Conservation (phyloP, 148 eudicot species). For the Rhododendron ferrugineum region DNA sequence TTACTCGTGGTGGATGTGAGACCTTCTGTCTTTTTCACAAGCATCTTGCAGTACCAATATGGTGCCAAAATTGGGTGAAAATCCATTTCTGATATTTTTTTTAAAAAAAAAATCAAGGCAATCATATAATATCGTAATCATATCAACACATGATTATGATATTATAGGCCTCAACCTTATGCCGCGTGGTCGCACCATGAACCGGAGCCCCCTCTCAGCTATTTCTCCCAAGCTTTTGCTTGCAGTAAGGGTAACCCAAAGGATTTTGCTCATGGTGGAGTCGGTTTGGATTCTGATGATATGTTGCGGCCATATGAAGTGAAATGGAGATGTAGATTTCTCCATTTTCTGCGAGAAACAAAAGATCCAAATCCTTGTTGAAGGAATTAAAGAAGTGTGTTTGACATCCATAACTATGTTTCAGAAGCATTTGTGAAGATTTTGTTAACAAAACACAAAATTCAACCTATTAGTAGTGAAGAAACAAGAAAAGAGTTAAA, state of each 20-base stretch:
- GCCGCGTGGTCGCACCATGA: background rate
- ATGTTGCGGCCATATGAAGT: background rate
- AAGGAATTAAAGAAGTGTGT: background rate
- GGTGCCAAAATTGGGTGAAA: background rate
- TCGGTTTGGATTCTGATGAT: background rate
- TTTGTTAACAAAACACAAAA: background rate
- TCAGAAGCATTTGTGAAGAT: background rate
- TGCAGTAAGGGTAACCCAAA: background rate
- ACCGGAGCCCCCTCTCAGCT: background rate
- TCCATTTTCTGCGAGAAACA: background rate
- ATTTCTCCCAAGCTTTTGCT: background rate
- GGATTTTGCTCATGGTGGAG: background rate
- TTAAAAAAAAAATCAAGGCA: too few relatives aligned
- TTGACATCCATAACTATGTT: background rate
- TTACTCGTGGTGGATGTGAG: background rate
- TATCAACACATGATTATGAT: too few relatives aligned
- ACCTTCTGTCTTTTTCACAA: background rate
- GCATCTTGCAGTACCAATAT: background rate
- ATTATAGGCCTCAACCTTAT: background rate
- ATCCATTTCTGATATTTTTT: too few relatives aligned
- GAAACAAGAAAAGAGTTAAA: background rate
- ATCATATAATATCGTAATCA: too few relatives aligned
- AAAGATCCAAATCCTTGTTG: background rate
- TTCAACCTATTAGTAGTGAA: background rate
- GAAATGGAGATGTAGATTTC: background rate